These are phyloP conservation scores for Cronartium quercuum DNA, from an alignment of 1,284 basidiomycete genomes.

Conservation along the genomic window DNA sequence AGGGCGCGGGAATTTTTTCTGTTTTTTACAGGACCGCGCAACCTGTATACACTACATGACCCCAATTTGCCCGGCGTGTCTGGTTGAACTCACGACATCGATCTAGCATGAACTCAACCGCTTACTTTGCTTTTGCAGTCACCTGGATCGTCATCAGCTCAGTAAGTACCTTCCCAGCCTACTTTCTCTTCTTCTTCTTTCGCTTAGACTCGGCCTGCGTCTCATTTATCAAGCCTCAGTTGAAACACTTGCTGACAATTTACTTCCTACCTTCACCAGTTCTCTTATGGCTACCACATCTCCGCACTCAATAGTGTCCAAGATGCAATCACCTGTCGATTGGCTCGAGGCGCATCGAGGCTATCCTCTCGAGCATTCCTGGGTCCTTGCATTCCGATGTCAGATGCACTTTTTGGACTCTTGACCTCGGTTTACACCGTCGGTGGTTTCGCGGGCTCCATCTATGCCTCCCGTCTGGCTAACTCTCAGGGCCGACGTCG, in stretches of 20 bases:
- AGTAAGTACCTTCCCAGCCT: conserved; percentile 9
- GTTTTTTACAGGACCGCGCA: too few species aligned
- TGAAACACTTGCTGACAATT: neutral
- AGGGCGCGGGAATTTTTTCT: too few species aligned
- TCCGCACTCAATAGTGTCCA: conserved; percentile 82
- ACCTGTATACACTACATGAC: too few species aligned
- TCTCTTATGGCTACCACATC: conserved; percentile 59
- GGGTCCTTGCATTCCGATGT: conserved; percentile 66
- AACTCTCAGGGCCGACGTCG: conserved; percentile 61
- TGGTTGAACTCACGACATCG: neutral
- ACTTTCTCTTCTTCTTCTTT: neutral
- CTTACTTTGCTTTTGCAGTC: conserved; percentile 15
- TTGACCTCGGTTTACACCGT: conserved; percentile 78
- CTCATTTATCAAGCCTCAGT: neutral
- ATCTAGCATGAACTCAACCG: neutral
- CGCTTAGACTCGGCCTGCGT: neutral
- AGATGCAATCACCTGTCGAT: conserved; percentile 64
- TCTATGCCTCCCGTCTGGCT: conserved; percentile 64
- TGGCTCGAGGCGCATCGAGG: neutral
- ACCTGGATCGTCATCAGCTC: conserved; percentile 33
- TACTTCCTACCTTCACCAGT: neutral
- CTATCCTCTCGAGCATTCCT: neutral
- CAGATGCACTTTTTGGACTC: conserved; percentile 65
- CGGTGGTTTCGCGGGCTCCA: conserved; percentile 75
- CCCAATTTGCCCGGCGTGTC: too few species aligned